These are phyloP conservation scores for Lepraria neglecta DNA, from an alignment of 495 filamentous ascomycete species.

Conservation along the genomic window DNA sequence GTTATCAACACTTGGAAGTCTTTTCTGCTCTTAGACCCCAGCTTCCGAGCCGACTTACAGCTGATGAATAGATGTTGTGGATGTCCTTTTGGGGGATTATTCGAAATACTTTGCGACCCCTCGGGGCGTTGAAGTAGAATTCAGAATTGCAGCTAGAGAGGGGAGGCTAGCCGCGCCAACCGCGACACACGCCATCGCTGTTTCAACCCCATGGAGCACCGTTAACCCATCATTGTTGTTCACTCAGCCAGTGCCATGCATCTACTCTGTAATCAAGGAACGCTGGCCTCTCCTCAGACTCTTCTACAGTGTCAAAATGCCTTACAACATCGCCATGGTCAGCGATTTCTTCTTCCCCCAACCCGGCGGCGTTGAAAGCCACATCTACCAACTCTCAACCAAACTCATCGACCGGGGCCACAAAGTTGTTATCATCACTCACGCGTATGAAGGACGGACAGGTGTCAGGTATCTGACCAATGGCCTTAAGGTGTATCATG, in stretches of 20 bases:
- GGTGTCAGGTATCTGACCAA: constrained; percentile 97
- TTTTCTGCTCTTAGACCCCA: background rate
- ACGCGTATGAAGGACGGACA: constrained; percentile 86
- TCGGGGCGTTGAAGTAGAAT: background rate
- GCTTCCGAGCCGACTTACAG: no score
- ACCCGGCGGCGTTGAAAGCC: constrained; percentile 89
- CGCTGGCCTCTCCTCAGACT: no score
- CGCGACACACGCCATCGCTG: background rate
- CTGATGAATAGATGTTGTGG: no score
- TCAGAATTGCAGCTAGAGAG: no score
- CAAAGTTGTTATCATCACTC: constrained; percentile 96
- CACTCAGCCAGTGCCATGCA: no score
- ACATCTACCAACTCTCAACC: constrained; percentile 94
- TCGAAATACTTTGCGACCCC: background rate
- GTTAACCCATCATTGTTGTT: no score
- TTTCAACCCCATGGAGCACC: background rate
- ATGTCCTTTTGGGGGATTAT: background rate
- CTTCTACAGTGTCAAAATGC: constrained; percentile 38
- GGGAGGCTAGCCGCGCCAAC: background rate
- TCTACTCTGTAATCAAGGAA: no score
- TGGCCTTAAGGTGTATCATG: constrained; percentile 95
- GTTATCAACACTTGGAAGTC: background rate
- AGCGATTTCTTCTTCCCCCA: constrained; percentile 99
- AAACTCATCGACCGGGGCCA: constrained; percentile 96
- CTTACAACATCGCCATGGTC: constrained; percentile 85